Evolutionary conservation across 164 flowering plant species (phyloP), one percentile per base, ranked within the genome.

Genomic region (Euptelea pleiosperma): DNA sequence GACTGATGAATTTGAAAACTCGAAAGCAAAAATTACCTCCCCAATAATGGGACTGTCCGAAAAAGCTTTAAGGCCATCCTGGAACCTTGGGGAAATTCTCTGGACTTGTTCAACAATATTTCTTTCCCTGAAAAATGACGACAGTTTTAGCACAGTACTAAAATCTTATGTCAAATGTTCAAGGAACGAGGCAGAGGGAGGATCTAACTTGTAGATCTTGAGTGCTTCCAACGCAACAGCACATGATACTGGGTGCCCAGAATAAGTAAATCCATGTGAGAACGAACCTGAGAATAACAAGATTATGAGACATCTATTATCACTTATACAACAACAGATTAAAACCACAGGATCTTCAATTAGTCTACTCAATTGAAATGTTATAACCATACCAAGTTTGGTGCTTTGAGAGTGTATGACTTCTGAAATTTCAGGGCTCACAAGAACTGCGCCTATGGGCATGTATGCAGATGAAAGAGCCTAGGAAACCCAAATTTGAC

Each of bases 201-300:
- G 18, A 52, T 62, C 54, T 69, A n/a, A 93, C 99, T 88, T 86
- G 76, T 93, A 93, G 33, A 90, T 77, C 75, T 86, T 93, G 52
- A 93, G 67, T 24, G 99, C 72, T 79, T 93, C 97, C 60, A 88
- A 56, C 43, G 97, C 97, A 71, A 93, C 99, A 2, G 99, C 96
- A 77, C 99, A 93, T 24, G 97, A 53, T 6, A 93, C 99, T 3
- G 99, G 99, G 62, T 93, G 99, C 53, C 99, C 99, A 52, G 99
- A 90, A 70, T 93, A 93, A 11, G 99, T 93, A 69, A 93, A 93
- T 65, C 99, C 97, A 74, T 93, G 99, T 45, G 92, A 77, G 65
- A 93, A 88, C 15, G 79, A 1, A 59, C 99, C 99, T 93, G 76
- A 52, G 0, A 64, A 10, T 58, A 34, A 65, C 15, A 61, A 59